Evolutionary conservation across 2,329 filamentous ascomycete genomes (phyloP).

Genomic region (Davidsoniella virescens): DNA sequence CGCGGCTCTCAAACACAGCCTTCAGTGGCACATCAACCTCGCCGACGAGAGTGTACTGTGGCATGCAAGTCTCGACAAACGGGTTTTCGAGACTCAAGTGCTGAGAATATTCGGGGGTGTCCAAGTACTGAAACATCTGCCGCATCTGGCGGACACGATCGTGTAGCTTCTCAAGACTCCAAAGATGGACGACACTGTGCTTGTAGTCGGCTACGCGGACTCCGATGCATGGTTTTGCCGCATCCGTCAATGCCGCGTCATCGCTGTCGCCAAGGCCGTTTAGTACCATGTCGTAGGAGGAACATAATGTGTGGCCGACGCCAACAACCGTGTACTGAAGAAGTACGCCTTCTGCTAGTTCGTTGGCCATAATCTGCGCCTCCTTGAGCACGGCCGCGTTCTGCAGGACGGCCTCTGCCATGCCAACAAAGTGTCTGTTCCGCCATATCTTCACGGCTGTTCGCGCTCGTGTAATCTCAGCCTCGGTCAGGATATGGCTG

Average conservation of each 20-base stretch:
- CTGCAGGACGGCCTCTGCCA: conserved; percentile 83
- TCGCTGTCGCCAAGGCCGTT: conserved; percentile 79
- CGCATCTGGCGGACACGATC: conserved; percentile 82
- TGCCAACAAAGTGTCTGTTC: conserved; percentile 71
- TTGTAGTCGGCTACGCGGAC: conserved; percentile 85
- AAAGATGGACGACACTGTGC: conserved; percentile 70
- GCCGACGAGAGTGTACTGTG: conserved; percentile 79
- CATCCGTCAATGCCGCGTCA: conserved; percentile 63
- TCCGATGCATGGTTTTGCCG: conserved; percentile 77
- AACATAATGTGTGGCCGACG: conserved; percentile 71
- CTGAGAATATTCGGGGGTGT: conserved; percentile 84
- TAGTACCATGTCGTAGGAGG: conserved; percentile 90
- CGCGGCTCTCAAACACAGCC: conserved; percentile 84
- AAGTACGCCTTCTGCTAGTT: conserved; percentile 79
- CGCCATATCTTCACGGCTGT: conserved; percentile 60
- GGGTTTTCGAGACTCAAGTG: conserved; percentile 88
- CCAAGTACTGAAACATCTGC: conserved; percentile 91
- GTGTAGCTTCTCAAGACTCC: conserved; percentile 86
- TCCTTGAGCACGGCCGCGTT: conserved; percentile 82
- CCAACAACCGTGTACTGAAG: conserved; percentile 94
- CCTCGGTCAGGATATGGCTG: conserved; percentile 49
- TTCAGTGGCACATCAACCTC: conserved; percentile 84
- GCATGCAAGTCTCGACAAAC: conserved; percentile 80
- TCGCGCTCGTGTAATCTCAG: conserved; percentile 55
- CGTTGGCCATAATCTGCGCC: conserved; percentile 93